phyloP scores from a whole-genome alignment of 2,329 filamentous ascomycete genomes.

The Verticillium tricorpus region DNA sequence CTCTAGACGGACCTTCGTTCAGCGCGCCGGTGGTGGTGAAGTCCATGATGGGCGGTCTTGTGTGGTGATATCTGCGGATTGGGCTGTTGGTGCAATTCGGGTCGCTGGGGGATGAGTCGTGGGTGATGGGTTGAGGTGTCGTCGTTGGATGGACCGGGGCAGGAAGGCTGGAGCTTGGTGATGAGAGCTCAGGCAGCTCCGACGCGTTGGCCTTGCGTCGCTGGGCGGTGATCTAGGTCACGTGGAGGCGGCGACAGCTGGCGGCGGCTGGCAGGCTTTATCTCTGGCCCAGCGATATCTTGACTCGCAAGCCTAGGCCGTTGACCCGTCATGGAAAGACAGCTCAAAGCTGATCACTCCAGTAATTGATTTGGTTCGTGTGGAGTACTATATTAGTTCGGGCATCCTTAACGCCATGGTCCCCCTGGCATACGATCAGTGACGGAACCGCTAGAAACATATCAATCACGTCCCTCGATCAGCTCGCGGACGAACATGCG shows the following conservation, averaged over 20 bases:
- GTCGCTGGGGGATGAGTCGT: background rate
- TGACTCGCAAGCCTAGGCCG: too few species aligned
- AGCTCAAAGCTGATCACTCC: too few species aligned
- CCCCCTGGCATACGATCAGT: too few species aligned
- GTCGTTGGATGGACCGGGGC: constrained; percentile 13
- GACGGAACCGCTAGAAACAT: too few species aligned
- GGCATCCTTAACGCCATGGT: too few species aligned
- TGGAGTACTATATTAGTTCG: too few species aligned
- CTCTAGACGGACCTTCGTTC: constrained; percentile 54
- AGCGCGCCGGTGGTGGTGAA: constrained; percentile 58
- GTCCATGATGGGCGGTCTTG: constrained; percentile 43
- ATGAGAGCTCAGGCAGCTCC: constrained; percentile 41
- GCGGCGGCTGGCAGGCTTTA: background rate
- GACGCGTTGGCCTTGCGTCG: constrained; percentile 29
- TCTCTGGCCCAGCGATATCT: too few species aligned
- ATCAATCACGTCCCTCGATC: too few species aligned
- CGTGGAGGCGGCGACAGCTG: background rate
- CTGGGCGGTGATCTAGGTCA: background rate
- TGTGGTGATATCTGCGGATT: constrained; percentile 11
- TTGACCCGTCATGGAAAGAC: too few species aligned
- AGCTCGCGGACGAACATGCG: too few species aligned
- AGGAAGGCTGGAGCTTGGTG: constrained; percentile 29
- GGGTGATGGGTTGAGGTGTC: constrained; percentile 15
- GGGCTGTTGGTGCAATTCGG: background rate
- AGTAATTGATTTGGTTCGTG: too few species aligned